phyloP scores from a whole-genome alignment of 2,329 filamentous ascomycete species.

The Fonsecaea monophora region DNA sequence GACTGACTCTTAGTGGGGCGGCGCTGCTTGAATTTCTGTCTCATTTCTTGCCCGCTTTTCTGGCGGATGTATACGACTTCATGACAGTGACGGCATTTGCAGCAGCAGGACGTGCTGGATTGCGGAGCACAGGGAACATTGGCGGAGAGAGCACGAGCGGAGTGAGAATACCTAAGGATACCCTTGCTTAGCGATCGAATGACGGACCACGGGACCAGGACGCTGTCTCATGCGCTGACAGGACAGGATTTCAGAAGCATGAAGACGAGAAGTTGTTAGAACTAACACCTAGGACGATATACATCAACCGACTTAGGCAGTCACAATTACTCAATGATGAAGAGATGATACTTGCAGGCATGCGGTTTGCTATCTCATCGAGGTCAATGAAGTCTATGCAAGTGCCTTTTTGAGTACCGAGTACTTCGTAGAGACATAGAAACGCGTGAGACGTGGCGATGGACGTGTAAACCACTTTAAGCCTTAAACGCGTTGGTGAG shows the following conservation, averaged over 20 bases:
- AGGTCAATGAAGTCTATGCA: not conserved
- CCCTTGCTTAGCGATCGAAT: not conserved
- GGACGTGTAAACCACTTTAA: not conserved
- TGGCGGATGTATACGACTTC: conserved; percentile 10
- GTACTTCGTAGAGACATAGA: not conserved
- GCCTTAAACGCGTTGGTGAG: not conserved
- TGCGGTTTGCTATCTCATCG: not conserved
- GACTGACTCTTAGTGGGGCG: conserved; percentile 34
- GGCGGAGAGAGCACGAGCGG: not conserved
- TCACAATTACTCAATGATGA: not conserved
- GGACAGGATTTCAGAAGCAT: not conserved
- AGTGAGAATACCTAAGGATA: not conserved
- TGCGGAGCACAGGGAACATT: not conserved
- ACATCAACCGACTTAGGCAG: not conserved
- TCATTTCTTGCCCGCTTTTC: conserved; percentile 1
- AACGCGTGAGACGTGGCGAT: not conserved
- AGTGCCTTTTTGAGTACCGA: not conserved
- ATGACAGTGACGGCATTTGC: conserved; percentile 3
- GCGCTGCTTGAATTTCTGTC: conserved; percentile 27
- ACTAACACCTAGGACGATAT: not conserved
- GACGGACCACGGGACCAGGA: not conserved
- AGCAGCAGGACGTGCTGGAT: not conserved
- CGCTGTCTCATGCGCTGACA: not conserved
- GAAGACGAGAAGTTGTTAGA: not conserved
- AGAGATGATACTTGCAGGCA: not conserved